Conservation (phyloP, 441 rosid species). For the Aleurites moluccanus region DNA sequence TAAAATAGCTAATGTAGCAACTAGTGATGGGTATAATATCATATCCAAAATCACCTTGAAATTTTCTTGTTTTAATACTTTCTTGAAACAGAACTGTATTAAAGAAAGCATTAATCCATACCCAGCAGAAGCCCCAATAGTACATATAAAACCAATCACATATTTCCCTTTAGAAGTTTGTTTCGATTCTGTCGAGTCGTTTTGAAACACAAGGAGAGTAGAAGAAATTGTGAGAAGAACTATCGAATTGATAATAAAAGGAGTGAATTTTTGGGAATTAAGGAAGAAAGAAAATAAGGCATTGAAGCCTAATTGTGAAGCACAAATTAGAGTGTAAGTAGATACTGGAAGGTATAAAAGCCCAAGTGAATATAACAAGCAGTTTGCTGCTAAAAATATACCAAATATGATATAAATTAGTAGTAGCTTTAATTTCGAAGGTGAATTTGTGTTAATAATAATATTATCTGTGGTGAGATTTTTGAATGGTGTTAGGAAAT, state of each 20-base stretch:
- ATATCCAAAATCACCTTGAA: conserved; percentile 45
- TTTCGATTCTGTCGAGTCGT: conserved; percentile 21
- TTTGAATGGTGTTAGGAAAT: conserved; percentile 13
- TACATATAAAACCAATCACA: conserved; percentile 47
- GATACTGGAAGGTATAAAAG: conserved; percentile 54
- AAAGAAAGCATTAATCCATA: conserved; percentile 47
- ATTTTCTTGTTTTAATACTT: conserved; percentile 43
- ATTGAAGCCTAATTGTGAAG: conserved; percentile 57
- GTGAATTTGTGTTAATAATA: background rate
- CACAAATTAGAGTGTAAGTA: conserved; percentile 54
- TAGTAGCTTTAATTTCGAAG: conserved; percentile 17
- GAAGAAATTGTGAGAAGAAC: conserved; percentile 56
- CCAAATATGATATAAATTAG: conserved; percentile 38
- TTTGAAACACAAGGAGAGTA: conserved; percentile 37
- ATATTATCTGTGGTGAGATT: background rate
- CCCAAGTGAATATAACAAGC: conserved; percentile 49
- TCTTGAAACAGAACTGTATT: conserved; percentile 41
- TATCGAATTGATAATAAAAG: conserved; percentile 47
- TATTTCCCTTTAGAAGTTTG: conserved; percentile 30
- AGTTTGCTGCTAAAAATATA: conserved; percentile 37
- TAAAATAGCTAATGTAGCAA: conserved; percentile 34
- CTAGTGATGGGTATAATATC: conserved; percentile 44
- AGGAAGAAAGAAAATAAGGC: conserved; percentile 53
- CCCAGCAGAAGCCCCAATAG: conserved; percentile 46
- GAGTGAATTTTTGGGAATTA: conserved; percentile 52